Evolutionary conservation across 768 basidiomycete genomes (phyloP).

Genomic region (Pleurotus tuber-regium): DNA sequence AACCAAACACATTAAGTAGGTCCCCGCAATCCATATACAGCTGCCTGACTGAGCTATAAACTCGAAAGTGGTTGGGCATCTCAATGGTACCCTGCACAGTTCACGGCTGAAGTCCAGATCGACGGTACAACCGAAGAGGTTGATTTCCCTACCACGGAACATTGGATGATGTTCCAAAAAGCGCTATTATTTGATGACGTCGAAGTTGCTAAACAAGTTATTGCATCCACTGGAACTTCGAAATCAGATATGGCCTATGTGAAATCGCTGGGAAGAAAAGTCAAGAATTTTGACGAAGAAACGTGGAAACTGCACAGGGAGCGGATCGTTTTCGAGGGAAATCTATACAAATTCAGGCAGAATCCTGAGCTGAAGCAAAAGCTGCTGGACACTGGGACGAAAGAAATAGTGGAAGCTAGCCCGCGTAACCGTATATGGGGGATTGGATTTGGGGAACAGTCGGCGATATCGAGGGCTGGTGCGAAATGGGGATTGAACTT

Average conservation of each 20-base stretch:
- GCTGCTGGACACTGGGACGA: conserved; percentile 47
- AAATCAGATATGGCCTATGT: conserved; percentile 37
- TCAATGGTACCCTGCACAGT: conserved; percentile 47
- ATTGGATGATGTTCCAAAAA: conserved; percentile 71
- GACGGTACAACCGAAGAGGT: conserved; percentile 27
- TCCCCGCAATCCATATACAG: conserved; percentile 7
- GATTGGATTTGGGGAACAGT: conserved; percentile 50
- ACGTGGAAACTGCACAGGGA: conserved; percentile 45
- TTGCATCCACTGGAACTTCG: conserved; percentile 30
- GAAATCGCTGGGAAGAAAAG: conserved; percentile 53
- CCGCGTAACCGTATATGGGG: conserved; percentile 65
- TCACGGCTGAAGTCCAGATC: conserved; percentile 35
- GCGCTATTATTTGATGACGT: conserved; percentile 52
- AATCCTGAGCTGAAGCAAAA: conserved; percentile 37
- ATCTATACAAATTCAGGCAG: conserved; percentile 52
- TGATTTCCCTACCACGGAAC: conserved; percentile 50
- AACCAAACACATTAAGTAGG: conserved; percentile 38
- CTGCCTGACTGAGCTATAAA: background rate
- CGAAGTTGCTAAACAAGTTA: conserved; percentile 39
- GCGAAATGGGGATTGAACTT: conserved; percentile 58
- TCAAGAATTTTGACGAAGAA: conserved; percentile 44
- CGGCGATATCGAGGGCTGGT: conserved; percentile 36
- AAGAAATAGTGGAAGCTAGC: conserved; percentile 54
- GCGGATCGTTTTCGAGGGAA: conserved; percentile 52
- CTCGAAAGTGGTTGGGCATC: conserved; percentile 43